Evolutionary conservation across 805 yeast species (phyloP), one percentile per base, ranked within the genome.

Genomic region (Candida odintsovae): DNA sequence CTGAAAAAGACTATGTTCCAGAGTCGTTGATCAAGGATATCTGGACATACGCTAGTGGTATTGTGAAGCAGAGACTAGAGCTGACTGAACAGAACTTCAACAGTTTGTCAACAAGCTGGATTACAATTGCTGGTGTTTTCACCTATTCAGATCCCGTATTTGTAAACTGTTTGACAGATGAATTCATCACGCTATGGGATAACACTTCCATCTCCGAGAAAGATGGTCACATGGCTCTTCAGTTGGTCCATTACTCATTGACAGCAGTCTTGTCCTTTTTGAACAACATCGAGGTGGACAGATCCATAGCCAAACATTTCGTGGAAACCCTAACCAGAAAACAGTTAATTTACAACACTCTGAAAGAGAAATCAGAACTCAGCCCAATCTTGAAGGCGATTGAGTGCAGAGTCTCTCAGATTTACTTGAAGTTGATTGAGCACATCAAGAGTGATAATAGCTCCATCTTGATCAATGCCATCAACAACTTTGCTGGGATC

Each of bases 171-270:
- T 83, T 82, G 51, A 65, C 75, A 13, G 72, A 80, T 3, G 88
- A 82, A 52, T 68, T 86, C 42, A 62, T 85, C 40, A 61, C 71
- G 10, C 68, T 84, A 47, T 86, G 90, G 90, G 80, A 80, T 50
- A 72, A 76, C 38, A 67, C 82, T 8, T 68, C 77, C 3, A 71
- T 75, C 45, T 71, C 74, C 13, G 67, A 74, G 15, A 57, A 64
- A 3, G 59, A 58, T 25, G 65, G 62, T 22, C 65, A 65, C 16
- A 66, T 70, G 61, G 72, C 64, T 45, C 63, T 69, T 43, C 82
- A 80, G 52, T 71, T 81, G 6, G 73, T 84, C 49, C 72, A 78
- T 50, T 77, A 77, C 50, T 76, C 88, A 0, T 61, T 86, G 40
- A 71, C 80, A 2, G 80, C 86, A 40, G 58, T 85, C 16, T 55